These are phyloP conservation scores for Phytophthora megakarya DNA, from an alignment of 352 stramenopile species.

Conservation along the genomic window DNA sequence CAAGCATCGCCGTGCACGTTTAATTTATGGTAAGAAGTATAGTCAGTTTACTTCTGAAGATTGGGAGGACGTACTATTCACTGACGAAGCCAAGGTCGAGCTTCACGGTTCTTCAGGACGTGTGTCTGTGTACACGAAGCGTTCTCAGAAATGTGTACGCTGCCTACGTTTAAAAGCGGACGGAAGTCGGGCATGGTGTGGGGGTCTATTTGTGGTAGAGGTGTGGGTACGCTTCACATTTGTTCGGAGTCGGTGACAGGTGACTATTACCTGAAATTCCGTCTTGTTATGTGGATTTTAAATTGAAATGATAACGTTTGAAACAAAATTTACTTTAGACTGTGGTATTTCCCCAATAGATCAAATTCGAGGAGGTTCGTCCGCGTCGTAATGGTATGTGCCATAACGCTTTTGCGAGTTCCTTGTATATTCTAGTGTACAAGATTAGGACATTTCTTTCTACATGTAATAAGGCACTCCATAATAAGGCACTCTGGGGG, in stretches of 20 bases:
- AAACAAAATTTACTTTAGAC: too few relatives aligned
- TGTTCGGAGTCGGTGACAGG: neutral
- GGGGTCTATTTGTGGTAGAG: neutral
- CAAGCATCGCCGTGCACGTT: neutral
- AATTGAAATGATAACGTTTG: too few relatives aligned
- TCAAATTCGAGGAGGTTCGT: too few relatives aligned
- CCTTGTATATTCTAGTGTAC: too few relatives aligned
- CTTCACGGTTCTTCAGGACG: neutral
- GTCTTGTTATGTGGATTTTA: too few relatives aligned
- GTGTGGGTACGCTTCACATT: neutral
- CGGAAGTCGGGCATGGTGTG: neutral
- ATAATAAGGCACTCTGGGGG: too few relatives aligned
- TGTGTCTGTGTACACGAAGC: neutral
- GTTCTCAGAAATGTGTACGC: neutral
- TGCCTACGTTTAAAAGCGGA: neutral
- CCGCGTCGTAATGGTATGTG: too few relatives aligned
- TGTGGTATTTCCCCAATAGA: too few relatives aligned
- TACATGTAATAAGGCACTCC: too few relatives aligned
- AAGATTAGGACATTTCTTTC: too few relatives aligned
- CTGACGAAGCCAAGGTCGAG: neutral
- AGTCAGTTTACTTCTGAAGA: neutral
- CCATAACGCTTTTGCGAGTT: too few relatives aligned
- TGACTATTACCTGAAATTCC: neutral
- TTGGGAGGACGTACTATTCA: neutral
- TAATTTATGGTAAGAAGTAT: neutral